These are phyloP conservation scores for Rubus idaeus DNA, from an alignment of 306 rosid genomes.

Conservation along the genomic window DNA sequence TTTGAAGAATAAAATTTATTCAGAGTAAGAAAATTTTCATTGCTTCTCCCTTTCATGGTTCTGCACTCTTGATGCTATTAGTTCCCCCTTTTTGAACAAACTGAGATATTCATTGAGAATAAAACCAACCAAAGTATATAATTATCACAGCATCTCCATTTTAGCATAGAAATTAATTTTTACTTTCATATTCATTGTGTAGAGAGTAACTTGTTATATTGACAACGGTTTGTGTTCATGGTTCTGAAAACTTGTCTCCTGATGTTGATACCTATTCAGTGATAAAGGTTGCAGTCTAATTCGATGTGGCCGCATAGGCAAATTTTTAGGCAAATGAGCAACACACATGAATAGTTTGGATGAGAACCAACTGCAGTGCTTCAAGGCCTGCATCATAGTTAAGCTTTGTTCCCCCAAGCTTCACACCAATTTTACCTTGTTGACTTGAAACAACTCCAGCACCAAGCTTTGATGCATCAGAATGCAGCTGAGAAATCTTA, in stretches of 20 bases:
- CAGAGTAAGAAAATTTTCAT: neutral
- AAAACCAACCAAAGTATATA: neutral
- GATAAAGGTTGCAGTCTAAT: neutral
- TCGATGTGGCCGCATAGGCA: neutral
- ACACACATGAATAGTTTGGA: neutral
- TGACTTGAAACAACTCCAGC: neutral
- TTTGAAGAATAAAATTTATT: constrained; percentile 39
- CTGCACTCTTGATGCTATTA: neutral
- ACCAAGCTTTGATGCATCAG: too few species aligned
- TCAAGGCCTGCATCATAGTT: neutral
- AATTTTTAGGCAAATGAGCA: neutral
- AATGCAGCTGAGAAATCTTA: too few species aligned
- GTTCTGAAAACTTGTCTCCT: neutral
- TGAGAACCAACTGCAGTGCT: neutral
- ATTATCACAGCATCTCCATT: neutral
- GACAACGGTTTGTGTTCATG: neutral
- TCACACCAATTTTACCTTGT: neutral
- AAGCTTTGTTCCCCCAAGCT: neutral
- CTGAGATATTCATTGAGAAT: neutral
- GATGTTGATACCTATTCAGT: neutral
- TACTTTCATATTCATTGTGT: neutral
- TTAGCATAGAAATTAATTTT: neutral
- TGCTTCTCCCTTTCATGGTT: neutral
- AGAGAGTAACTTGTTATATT: neutral
- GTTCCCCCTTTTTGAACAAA: neutral